Conservation (phyloP, 2,329 filamentous ascomycete species). For the Monilinia polystroma region DNA sequence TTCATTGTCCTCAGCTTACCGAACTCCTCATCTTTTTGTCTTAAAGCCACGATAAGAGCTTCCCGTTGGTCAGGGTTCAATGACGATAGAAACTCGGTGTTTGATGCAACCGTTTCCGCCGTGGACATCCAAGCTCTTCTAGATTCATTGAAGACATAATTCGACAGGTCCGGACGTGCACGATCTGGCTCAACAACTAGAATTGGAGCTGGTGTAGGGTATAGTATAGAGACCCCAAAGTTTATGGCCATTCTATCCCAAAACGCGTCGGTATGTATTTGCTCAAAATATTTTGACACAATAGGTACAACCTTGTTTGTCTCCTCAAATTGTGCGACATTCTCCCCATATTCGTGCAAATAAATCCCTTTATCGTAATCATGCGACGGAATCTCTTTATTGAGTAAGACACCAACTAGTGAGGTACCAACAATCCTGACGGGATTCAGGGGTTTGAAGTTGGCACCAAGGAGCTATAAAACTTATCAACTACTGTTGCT, state of each 20-base stretch:
- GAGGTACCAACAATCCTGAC: not conserved
- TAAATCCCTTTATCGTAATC: constrained; percentile 11
- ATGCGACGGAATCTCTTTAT: constrained; percentile 10
- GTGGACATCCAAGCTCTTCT: not conserved
- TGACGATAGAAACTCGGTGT: not conserved
- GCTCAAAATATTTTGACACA: constrained; percentile 3
- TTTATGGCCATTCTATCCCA: not conserved
- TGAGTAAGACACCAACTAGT: not conserved
- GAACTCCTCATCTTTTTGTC: not conserved
- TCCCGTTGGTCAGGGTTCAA: not conserved
- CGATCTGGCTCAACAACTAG: not conserved
- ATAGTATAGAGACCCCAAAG: constrained; percentile 4
- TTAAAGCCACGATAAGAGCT: not conserved
- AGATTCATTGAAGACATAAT: constrained; percentile 6
- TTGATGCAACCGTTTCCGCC: not conserved
- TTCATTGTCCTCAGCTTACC: not conserved
- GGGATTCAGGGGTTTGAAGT: not conserved
- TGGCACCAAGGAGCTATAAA: constrained; percentile 1
- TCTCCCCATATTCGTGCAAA: constrained; percentile 11
- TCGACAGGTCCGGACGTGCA: not conserved
- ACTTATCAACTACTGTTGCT: not conserved
- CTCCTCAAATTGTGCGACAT: not conserved
- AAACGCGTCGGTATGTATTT: not conserved
- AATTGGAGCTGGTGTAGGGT: constrained; percentile 7
- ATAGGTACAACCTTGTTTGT: not conserved